Percentiles rank a stretch among this genome's conserved stretches.
These are phyloP conservation scores for Torulaspora globosa DNA, from an alignment of 1,139 yeast genomes.

Conservation along the genomic window DNA sequence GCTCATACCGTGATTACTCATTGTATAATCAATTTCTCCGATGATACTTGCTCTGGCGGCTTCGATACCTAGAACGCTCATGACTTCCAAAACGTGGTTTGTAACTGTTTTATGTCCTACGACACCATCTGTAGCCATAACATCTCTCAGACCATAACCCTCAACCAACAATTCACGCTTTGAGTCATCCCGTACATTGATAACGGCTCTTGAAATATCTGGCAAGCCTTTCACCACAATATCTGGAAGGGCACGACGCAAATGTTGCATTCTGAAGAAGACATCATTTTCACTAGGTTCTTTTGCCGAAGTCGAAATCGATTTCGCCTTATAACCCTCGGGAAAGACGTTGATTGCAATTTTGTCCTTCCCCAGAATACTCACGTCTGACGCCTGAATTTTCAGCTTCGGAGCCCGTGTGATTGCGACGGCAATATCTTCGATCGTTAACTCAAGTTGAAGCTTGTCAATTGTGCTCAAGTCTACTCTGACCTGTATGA, in stretches of 20 bases:
- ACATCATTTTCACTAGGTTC: slow-evolving; percentile 56
- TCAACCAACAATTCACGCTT: slow-evolving; percentile 89
- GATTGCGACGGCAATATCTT: slow-evolving; percentile 82
- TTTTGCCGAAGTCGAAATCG: slow-evolving; percentile 41
- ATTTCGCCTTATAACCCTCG: slow-evolving; percentile 47
- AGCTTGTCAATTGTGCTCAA: slow-evolving; percentile 78
- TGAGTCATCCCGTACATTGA: slow-evolving; percentile 80
- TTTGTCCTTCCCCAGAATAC: slow-evolving; percentile 60
- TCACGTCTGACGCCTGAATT: slow-evolving; percentile 68
- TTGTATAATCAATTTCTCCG: slow-evolving; percentile 92
- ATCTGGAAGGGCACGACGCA: slow-evolving; percentile 78
- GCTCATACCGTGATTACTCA: slow-evolving; percentile 99
- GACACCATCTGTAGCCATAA: slow-evolving; percentile 97
- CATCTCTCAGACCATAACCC: slow-evolving; percentile 94
- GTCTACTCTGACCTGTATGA: slow-evolving; percentile 77
- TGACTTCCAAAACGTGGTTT: slow-evolving; percentile 88
- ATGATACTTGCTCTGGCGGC: slow-evolving; percentile 94
- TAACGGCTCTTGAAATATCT: slow-evolving; percentile 90
- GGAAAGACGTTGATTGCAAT: slow-evolving; percentile 70
- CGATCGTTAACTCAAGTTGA: slow-evolving; percentile 82
- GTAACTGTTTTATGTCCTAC: slow-evolving; percentile 83
- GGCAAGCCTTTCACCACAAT: slow-evolving; percentile 92
- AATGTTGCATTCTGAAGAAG: slow-evolving; percentile 83
- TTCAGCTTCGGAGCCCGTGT: slow-evolving; percentile 84
- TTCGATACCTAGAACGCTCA: slow-evolving; percentile 89